Percentiles rank a stretch among this genome's conserved stretches.
Conservation (phyloP, 495 filamentous ascomycete species). For the Zalerion maritima region DNA sequence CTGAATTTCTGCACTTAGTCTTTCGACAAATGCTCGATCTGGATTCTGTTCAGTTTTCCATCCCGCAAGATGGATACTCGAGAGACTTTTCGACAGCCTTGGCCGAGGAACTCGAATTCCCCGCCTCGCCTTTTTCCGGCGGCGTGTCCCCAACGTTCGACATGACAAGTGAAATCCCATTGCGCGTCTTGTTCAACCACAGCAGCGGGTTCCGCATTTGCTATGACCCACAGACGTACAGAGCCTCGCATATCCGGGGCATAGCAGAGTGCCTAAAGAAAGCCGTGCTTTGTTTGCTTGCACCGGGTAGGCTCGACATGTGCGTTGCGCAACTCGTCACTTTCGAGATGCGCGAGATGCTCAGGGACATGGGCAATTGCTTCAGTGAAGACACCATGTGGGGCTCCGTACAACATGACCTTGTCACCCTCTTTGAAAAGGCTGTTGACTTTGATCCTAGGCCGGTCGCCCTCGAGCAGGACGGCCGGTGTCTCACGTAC, state of each 20-base stretch:
- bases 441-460: constrained; percentile 3
- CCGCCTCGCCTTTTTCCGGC: constrained; percentile 11
- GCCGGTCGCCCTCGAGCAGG: constrained; percentile 7
- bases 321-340: neutral
- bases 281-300: neutral
- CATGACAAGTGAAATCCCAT: constrained; percentile 1
- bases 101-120: constrained; percentile 2
- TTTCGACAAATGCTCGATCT: constrained; percentile 2
- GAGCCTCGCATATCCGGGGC: neutral
- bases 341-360: neutral
- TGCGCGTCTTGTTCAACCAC: constrained; percentile 1
- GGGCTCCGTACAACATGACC: constrained; percentile 7
- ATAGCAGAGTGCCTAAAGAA: neutral
- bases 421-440: constrained; percentile 11
- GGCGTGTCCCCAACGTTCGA: constrained; percentile 2
- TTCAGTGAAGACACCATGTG: neutral
- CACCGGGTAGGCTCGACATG: neutral
- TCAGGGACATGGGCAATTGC: constrained; percentile 5
- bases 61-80: constrained; percentile 1
- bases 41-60: constrained; percentile 1
- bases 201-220: neutral
- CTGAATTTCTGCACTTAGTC: constrained; percentile 1
- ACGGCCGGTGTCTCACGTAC: constrained; percentile 7
- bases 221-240: neutral
- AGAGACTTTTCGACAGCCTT: constrained; percentile 5